A percentile compares a stretch with the other conserved stretches of the same genome.
Evolutionary conservation across 768 basidiomycete species (phyloP).

Genomic region (Lactarius tabidus): DNA sequence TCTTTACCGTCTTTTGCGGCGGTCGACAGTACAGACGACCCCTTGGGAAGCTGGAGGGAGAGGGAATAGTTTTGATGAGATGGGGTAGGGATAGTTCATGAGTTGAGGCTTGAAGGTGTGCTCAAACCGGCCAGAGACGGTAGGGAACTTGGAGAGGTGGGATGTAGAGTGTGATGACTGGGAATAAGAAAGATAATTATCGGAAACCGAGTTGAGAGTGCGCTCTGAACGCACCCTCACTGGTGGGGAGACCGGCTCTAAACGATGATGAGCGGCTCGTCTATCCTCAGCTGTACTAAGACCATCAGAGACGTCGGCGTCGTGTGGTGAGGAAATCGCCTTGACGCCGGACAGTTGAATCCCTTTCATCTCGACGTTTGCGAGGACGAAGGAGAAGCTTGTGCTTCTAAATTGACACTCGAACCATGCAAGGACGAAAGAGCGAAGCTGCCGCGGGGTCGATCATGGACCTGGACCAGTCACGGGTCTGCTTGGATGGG

Average conservation of each 20-base stretch:
- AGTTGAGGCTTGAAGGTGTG: slow-evolving; percentile 73
- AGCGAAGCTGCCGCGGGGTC: slow-evolving; percentile 39
- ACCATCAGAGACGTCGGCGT: no score
- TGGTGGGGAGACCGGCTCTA: slow-evolving; percentile 58
- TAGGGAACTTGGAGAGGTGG: slow-evolving; percentile 62
- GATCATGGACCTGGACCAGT: slow-evolving; percentile 53
- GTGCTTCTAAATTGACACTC: no score
- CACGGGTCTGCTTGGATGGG: slow-evolving; percentile 53
- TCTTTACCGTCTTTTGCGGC: slow-evolving; percentile 73
- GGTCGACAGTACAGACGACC: slow-evolving; percentile 51
- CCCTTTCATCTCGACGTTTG: slow-evolving; percentile 23
- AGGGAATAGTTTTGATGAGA: slow-evolving; percentile 45
- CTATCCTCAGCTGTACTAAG: slow-evolving; percentile 35
- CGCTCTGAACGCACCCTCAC: slow-evolving; percentile 54
- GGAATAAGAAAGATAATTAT: slow-evolving; percentile 44
- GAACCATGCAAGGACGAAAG: slow-evolving; percentile 43
- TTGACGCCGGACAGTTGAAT: slow-evolving; percentile 24
- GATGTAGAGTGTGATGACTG: slow-evolving; percentile 42
- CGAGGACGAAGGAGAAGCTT: no score
- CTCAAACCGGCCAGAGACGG: no score
- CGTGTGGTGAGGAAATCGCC: slow-evolving; percentile 23
- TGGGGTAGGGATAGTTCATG: no score
- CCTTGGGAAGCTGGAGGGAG: slow-evolving; percentile 39
- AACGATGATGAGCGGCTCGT: slow-evolving; percentile 66
- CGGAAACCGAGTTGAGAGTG: slow-evolving; percentile 44